Conservation (phyloP, 2,329 filamentous ascomycete species). For the Aspergillus puulaauensis region DNA sequence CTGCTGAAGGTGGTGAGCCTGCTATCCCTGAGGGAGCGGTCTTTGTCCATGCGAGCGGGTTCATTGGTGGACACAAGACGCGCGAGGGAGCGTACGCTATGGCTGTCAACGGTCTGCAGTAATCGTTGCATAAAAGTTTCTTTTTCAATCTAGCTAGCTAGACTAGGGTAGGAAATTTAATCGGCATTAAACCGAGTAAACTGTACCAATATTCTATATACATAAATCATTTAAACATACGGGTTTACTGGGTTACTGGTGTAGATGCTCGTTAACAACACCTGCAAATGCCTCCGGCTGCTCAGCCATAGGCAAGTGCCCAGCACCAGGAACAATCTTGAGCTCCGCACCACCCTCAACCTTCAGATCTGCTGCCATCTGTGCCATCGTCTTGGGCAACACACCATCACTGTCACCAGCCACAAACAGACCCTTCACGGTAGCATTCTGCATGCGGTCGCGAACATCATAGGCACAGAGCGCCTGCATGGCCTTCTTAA, state of each 20-base stretch:
- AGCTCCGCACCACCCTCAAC: constrained; percentile 58
- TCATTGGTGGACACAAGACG: constrained; percentile 93
- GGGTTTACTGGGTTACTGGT: neutral
- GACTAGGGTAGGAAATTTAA: neutral
- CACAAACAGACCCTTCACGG: constrained; percentile 59
- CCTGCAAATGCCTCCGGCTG: constrained; percentile 66
- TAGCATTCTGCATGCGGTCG: constrained; percentile 39
- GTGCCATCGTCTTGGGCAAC: constrained; percentile 75
- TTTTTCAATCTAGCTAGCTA: neutral
- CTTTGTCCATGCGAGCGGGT: constrained; percentile 91
- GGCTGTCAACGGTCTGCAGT: constrained; percentile 49
- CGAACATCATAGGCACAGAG: constrained; percentile 54
- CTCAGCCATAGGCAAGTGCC: constrained; percentile 84
- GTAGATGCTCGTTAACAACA: constrained; percentile 60
- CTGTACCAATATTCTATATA: neutral
- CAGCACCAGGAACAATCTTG: constrained; percentile 66
- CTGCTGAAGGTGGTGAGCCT: constrained; percentile 38
- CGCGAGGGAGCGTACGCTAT: constrained; percentile 85
- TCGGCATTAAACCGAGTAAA: neutral
- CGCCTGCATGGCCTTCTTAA: constrained; percentile 75
- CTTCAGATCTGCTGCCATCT: constrained; percentile 63
- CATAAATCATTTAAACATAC: constrained; percentile 4
- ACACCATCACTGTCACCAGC: constrained; percentile 74
- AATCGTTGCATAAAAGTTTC: neutral
- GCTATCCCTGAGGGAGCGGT: constrained; percentile 61